Base-by-base conservation (phyloP, 306 rosid genomes). In the Quercus bicolor region DNA sequence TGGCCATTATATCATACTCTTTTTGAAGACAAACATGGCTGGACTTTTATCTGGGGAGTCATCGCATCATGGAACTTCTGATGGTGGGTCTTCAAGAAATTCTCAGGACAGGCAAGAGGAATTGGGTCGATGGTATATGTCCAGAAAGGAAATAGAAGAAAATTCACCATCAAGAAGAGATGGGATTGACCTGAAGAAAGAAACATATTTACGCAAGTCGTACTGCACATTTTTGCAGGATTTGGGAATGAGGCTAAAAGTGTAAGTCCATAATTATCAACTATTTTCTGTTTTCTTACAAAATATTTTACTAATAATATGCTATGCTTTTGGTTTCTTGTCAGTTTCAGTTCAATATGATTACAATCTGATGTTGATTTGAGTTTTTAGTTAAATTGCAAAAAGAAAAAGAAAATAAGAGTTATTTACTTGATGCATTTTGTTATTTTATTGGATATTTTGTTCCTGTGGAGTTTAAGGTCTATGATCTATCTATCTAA, bases 161-260 rank as follows among this genome's bases (percentile, higher is more conserved):
- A 82, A 89, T 78, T 89, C 98, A 52, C 98, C 98, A 31, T 92
- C 98, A 60, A 91, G 93, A 83, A 83, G 60, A 68, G 96, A 92
- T 80, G 97, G 94, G 77, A 86, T 92, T 85, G 98, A 93, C 84
- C 83, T 91, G 91, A 91, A 92, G 88, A 95, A 92, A 76, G 98
- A 92, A 92, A 85, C 93, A 72, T 92, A 90, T 85, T 86, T 95
- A 68, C 96, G 97, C 84, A 91, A 91, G 83, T 95, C 98, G 55
- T 95, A 95, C 81, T 92, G 98, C 86, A 90, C 97, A 70, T 92
- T 87, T 84, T 87, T 95, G 69, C 98, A 95, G 79, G 97, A 95
- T 86, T 86, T 95, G 83, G 98, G 98, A 82, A 95, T 91, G 92
- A 90, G 94, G 75, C 94, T 95, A 79, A 92, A 92, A 90, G 98